Base-by-base conservation (phyloP, 495 filamentous ascomycete species). In the Aspergillus leporis region DNA sequence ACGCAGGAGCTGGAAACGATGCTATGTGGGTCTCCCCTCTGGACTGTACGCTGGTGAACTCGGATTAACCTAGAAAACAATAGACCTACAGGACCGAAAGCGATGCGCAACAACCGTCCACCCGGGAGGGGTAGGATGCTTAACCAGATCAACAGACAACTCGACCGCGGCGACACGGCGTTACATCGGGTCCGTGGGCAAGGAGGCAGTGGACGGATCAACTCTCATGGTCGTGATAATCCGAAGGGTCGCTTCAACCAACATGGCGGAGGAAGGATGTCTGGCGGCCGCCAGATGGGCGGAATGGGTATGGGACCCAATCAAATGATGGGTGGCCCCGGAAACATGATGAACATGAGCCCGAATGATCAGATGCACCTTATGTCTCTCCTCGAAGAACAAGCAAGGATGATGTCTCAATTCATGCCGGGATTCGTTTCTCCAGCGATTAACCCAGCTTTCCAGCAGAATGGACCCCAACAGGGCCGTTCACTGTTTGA, bases 1-100 rank as follows among this genome's bases (percentile, higher is more conserved):
- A 88, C 62, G 75, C 78, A 23, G 63, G 63, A 55, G 69, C 23
- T 54, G 71, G 66, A 23, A 73, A 70, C 55, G 87, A 87, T 50
- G 72, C 78, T 43, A 90, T 90, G 92, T 96, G 86, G 72, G 90
- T 82, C 53, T 61, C n/a, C 40, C 12, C 34, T 13, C 16, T 9
- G 18, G 22, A 7, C 5, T 31, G 18, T 31, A 18, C 25, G 46
- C 21, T 58, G 43, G 61, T 59, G 41, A n/a, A 74, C 61, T 48
- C 13, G 54, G 18, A 59, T 67, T 58, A 61, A 68, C 58, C 32
- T 50, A 22, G 46, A 60, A 32, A 58, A 51, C 52, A 40, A 49
- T 64, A 97, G 93, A 67, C 94, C 94, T 18, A 98, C 93, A 9
- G 94, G 92, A 43, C 94, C 94, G 22, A 94, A 92, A 72, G 91